phyloP scores from a whole-genome alignment of 1,284 basidiomycete species.

The Leccinum griseonigrum region DNA sequence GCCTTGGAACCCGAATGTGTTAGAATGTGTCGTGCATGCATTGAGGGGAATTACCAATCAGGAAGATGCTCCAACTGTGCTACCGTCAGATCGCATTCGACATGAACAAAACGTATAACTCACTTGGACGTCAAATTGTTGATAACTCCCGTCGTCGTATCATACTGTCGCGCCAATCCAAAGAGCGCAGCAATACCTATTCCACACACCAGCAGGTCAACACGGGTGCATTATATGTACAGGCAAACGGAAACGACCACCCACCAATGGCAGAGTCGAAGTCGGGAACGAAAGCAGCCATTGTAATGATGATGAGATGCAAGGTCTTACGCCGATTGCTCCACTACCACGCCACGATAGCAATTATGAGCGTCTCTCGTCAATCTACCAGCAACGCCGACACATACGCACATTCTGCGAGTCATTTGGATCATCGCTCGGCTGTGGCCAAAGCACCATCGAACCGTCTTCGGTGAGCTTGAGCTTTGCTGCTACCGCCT shows the following conservation, averaged over 20 bases:
- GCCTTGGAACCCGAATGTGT: slow-evolving; percentile 31
- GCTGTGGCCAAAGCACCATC: slow-evolving; percentile 57
- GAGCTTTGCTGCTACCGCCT: slow-evolving; percentile 41
- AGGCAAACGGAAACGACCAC: slow-evolving; percentile 1
- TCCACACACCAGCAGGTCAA: not conserved
- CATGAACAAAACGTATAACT: slow-evolving; percentile 11
- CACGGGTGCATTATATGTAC: not conserved
- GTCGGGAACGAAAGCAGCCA: slow-evolving; percentile 53
- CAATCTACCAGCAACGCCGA: not conserved
- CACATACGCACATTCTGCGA: slow-evolving; percentile 47
- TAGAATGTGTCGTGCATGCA: slow-evolving; percentile 4
- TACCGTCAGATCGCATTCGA: not conserved
- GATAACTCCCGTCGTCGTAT: slow-evolving; percentile 53
- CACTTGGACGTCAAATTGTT: slow-evolving; percentile 56
- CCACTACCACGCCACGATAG: slow-evolving; percentile 35
- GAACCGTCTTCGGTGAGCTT: slow-evolving; percentile 50
- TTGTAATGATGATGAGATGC: slow-evolving; percentile 48
- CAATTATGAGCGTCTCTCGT: not conserved
- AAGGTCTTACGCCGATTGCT: slow-evolving; percentile 41
- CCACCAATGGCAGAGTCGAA: slow-evolving; percentile 53
- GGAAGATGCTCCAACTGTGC: slow-evolving; percentile 55
- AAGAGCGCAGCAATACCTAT: slow-evolving; percentile 55
- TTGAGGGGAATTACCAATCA: slow-evolving; percentile 38
- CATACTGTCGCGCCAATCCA: slow-evolving; percentile 45
- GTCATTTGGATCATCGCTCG: slow-evolving; percentile 50